Base-by-base conservation (phyloP, 2,329 filamentous ascomycete genomes). In the Madurella fahalii region DNA sequence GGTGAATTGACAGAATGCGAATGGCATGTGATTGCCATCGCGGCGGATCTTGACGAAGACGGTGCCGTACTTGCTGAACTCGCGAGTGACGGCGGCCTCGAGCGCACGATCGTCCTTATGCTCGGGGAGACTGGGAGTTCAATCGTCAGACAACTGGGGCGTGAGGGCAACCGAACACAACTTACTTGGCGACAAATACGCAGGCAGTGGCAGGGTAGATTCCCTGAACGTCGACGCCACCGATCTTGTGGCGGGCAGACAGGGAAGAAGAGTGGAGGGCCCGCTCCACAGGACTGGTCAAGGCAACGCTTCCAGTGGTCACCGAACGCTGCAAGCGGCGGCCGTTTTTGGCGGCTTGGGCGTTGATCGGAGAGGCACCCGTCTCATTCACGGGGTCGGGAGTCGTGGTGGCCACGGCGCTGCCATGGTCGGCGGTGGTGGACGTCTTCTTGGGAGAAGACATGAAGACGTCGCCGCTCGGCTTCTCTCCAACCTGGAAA, bases 111-210 rank as follows among this genome's bases (percentile, higher is more conserved):
- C 81, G 9, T 74, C 72, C 52, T 74, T 69, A 1, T 69, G 64
- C 59, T 81, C 75, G 0, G 79, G 72, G 2, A 86, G 72, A 54
- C 83, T 85, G 34, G 5, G 17, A 20, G 16, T 34, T 20, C 20
- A 42, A 42, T 16, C 4, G 44, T 59, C 30, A 60, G 50, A 4
- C 12, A 11, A 16, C 49, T 46, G 18, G 30, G 25, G 11, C 17
- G 31, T 43, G 5, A 49, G 40, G 2, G 2, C 13, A 25, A 50
- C 34, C 3, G 5, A 16, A 34, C 5, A 12, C 5, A 12, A 73
- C 80, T 73, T 74, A 86, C 84, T 86, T 86, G 32, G 83, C 84
- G 39, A 85, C 82, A 61, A 86, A 86, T 37, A 86, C 74, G 63
- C 83, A 86, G 40, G 79, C 78, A 8, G 74, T 76, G 0, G 81